Conservation (phyloP, 129 eudicot species). For the Flaveria ramosissima region DNA sequence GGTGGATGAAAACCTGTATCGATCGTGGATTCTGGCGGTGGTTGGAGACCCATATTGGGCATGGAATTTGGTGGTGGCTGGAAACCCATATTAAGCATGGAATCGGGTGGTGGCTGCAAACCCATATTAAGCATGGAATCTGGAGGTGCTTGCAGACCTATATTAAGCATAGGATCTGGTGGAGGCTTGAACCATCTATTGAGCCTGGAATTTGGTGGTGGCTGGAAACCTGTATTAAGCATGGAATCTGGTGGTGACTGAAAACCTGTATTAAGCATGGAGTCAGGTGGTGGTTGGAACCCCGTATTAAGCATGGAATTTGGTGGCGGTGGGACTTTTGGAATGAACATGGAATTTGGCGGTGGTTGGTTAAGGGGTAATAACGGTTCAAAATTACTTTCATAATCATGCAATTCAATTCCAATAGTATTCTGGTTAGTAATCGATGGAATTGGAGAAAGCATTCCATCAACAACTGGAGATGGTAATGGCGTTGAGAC, state of each 20-base stretch:
- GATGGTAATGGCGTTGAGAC: conserved; percentile 23
- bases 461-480: conserved; percentile 30
- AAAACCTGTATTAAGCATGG: conserved; percentile 28
- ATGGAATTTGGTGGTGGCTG: conserved; percentile 24
- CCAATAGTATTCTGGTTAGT: conserved; percentile 8
- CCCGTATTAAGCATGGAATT: conserved; percentile 21
- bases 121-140: neutral
- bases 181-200: conserved; percentile 40
- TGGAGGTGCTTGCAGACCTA: conserved; percentile 24
- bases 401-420: conserved; percentile 21
- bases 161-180: conserved; percentile 26
- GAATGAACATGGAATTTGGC: conserved; percentile 29
- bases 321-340: conserved; percentile 50
- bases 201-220: conserved; percentile 40
- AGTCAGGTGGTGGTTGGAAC: conserved; percentile 44
- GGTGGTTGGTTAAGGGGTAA: conserved; percentile 36
- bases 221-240: conserved; percentile 13
- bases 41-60: conserved; percentile 14
- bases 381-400: conserved; percentile 23
- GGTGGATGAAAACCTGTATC: conserved; percentile 13
- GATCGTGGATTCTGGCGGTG: conserved; percentile 42
- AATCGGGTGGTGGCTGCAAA: conserved; percentile 34
- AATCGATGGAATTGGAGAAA: conserved; percentile 37
- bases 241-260: conserved; percentile 46
- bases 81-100: neutral